phyloP scores from a whole-genome alignment of 1,284 basidiomycete species.

The Irpex rosettiformis region DNA sequence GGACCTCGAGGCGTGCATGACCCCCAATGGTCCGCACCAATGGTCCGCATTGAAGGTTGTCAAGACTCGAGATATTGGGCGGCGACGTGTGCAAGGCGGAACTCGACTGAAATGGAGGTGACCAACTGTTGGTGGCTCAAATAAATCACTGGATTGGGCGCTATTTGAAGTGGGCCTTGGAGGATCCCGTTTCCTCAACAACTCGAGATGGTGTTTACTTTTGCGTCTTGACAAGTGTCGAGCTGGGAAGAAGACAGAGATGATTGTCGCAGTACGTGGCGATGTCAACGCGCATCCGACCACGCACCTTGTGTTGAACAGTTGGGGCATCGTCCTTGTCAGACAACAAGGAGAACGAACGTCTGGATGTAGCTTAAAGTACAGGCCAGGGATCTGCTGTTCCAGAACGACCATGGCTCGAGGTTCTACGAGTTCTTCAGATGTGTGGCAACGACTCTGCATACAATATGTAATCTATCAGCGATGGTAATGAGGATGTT shows the following conservation, averaged over 20 bases:
- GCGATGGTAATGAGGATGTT: too few species aligned
- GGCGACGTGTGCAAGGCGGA: not conserved
- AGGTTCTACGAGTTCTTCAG: not conserved
- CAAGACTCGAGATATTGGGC: not conserved
- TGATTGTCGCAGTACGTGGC: not conserved
- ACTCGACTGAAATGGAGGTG: not conserved
- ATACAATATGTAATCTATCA: not conserved
- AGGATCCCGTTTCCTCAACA: not conserved
- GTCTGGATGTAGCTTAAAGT: not conserved
- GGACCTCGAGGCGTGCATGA: too few species aligned
- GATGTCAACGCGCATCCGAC: too few species aligned
- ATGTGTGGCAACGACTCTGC: not conserved
- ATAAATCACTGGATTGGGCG: not conserved
- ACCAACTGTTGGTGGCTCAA: not conserved
- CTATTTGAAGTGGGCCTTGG: not conserved
- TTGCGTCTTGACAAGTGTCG: not conserved
- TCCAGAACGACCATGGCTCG: not conserved
- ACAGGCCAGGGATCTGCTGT: not conserved
- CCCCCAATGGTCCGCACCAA: not conserved
- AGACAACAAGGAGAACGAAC: not conserved
- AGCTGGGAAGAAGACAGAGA: not conserved
- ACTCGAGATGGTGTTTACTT: not conserved
- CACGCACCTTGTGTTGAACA: not conserved
- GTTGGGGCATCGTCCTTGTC: not conserved
- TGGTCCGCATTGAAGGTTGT: not conserved